Percentiles rank a stretch among this genome's conserved stretches.
phyloP scores from a whole-genome alignment of 208 protist genomes.

The Crithidia brevicula region DNA sequence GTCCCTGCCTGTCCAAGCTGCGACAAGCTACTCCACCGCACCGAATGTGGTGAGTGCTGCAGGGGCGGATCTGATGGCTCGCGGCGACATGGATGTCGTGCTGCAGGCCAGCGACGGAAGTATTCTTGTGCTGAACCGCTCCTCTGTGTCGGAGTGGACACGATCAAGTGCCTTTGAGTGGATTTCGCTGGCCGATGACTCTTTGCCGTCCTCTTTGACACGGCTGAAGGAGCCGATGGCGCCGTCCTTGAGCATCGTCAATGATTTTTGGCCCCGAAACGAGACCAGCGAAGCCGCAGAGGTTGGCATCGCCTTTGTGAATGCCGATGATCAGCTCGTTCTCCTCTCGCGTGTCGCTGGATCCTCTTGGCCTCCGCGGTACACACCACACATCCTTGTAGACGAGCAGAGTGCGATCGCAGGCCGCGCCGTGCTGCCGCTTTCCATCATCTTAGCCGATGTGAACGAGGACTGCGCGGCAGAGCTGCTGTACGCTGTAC shows the following conservation, averaged over 20 bases:
- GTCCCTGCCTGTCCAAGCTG: not conserved
- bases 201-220: not conserved
- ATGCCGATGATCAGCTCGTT: slow-evolving; percentile 28
- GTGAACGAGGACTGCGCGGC: slow-evolving; percentile 69
- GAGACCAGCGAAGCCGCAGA: slow-evolving; percentile 5
- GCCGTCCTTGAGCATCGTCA: slow-evolving; percentile 20
- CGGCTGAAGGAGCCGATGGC: slow-evolving; percentile 3
- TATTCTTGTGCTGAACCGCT: slow-evolving; percentile 39
- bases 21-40: not conserved
- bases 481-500: slow-evolving; percentile 64
- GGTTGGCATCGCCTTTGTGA: slow-evolving; percentile 39
- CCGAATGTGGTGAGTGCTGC: slow-evolving; percentile 50
- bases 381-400: slow-evolving; percentile 17
- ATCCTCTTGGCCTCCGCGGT: slow-evolving; percentile 14
- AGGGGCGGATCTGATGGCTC: slow-evolving; percentile 42
- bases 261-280: not conserved
- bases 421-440: slow-evolving; percentile 18
- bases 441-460: slow-evolving; percentile 48
- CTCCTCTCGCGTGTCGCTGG: slow-evolving; percentile 14
- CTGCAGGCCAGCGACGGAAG: slow-evolving; percentile 48
- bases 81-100: slow-evolving; percentile 46
- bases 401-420: slow-evolving; percentile 7
- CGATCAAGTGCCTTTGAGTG: not conserved
- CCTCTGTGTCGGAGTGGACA: not conserved
- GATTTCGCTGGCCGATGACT: not conserved